A percentile compares a stretch with the other conserved stretches of the same genome.
These are phyloP conservation scores for Aspergillus heteromorphus DNA, from an alignment of 495 filamentous ascomycete species.

Conservation along the genomic window DNA sequence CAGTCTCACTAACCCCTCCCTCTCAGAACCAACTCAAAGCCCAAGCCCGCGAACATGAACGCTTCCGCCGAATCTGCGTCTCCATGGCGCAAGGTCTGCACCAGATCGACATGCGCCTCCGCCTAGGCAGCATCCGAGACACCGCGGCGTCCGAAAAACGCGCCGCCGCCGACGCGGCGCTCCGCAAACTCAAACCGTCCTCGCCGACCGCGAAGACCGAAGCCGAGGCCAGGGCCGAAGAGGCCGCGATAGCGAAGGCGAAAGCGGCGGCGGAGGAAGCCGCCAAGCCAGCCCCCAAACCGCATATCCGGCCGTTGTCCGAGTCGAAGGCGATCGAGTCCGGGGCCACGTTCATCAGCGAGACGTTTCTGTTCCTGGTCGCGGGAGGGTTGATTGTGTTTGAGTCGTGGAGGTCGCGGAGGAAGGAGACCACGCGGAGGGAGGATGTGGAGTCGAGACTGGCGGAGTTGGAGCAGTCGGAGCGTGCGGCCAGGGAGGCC, in stretches of 20 bases:
- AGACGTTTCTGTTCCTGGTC: slow-evolving; percentile 81
- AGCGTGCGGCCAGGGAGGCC: slow-evolving; percentile 51
- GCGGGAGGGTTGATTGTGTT: slow-evolving; percentile 74
- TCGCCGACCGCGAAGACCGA: slow-evolving; percentile 76
- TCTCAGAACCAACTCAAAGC: slow-evolving; percentile 92
- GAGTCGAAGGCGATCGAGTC: slow-evolving; percentile 94
- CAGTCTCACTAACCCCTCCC: no score
- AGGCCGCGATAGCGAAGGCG: slow-evolving; percentile 44
- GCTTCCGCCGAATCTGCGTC: slow-evolving; percentile 71
- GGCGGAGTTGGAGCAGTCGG: slow-evolving; percentile 58
- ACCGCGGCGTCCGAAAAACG: slow-evolving; percentile 52
- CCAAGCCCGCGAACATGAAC: slow-evolving; percentile 90
- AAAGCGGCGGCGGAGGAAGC: slow-evolving; percentile 48
- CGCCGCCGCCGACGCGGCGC: slow-evolving; percentile 45
- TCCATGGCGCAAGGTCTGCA: slow-evolving; percentile 81
- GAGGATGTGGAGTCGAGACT: slow-evolving; percentile 70
- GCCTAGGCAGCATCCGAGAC: slow-evolving; percentile 80
- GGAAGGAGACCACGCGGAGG: slow-evolving; percentile 71
- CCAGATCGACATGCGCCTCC: slow-evolving; percentile 87
- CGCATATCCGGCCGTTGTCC: slow-evolving; percentile 69
- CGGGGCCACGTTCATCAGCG: slow-evolving; percentile 90
- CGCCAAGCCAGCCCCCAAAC: slow-evolving; percentile 34
- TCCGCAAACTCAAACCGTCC: slow-evolving; percentile 58
- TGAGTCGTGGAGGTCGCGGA: slow-evolving; percentile 67
- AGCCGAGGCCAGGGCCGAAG: slow-evolving; percentile 61